A percentile compares a stretch with the other conserved stretches of the same genome.
These are phyloP conservation scores for Clonostachys rosea DNA, from an alignment of 2,329 filamentous ascomycete genomes.

Conservation along the genomic window DNA sequence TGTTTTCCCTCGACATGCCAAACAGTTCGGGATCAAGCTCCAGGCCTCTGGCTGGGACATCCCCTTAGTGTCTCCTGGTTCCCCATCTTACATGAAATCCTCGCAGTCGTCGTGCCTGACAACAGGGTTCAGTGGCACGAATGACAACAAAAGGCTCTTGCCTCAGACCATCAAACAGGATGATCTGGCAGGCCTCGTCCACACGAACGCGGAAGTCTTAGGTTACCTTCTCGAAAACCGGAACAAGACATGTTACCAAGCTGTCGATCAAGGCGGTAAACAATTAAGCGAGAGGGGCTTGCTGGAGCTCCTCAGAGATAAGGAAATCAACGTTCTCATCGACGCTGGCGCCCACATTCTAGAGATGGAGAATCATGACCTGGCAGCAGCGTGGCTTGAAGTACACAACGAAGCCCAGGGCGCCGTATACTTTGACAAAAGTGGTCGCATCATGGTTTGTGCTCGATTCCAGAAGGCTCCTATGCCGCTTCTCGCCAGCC, in stretches of 20 bases:
- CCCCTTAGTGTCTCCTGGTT: conserved; percentile 26
- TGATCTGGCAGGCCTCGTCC: conserved; percentile 48
- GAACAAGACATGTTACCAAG: conserved; percentile 38
- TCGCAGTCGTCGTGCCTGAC: conserved; percentile 27
- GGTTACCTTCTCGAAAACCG: conserved; percentile 48
- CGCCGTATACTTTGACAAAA: conserved; percentile 47
- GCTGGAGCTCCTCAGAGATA: conserved; percentile 26
- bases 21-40: conserved; percentile 59
- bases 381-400: conserved; percentile 46
- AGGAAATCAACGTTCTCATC: conserved; percentile 48
- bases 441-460: conserved; percentile 13
- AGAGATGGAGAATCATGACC: conserved; percentile 49
- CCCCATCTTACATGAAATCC: not conserved
- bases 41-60: conserved; percentile 67
- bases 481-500: conserved; percentile 44
- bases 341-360: conserved; percentile 62
- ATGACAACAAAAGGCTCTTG: conserved; percentile 56
- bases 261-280: conserved; percentile 18
- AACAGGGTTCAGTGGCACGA: conserved; percentile 70
- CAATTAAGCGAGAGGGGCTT: conserved; percentile 40
- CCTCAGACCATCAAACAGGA: conserved; percentile 57
- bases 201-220: conserved; percentile 62
- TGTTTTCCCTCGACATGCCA: conserved; percentile 58
- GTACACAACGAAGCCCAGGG: conserved; percentile 36
- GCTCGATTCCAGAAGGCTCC: conserved; percentile 28